Evolutionary conservation across 768 basidiomycete species (phyloP), one percentile per base, ranked within the genome.

Genomic region (Leccinum obscurum): DNA sequence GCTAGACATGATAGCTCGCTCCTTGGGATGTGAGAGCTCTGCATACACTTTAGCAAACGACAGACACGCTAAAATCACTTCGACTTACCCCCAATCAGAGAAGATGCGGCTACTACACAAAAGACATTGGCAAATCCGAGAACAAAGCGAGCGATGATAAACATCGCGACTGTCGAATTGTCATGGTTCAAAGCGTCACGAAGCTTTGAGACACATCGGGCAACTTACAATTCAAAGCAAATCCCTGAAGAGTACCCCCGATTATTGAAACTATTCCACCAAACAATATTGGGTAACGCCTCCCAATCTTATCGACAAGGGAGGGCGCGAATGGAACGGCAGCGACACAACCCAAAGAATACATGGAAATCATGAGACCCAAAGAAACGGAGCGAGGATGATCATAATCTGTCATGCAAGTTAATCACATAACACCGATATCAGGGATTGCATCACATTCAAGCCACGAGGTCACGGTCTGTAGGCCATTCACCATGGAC

Each of bases 401-500:
- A 52, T 83, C 64, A 66, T 81, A 87, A 70, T 82, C 85, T 87
- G 46, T 4, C 10, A 2, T 54, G n/a, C 26, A 0, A 15, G 52
- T 59, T 15, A 62, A 49, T 4, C 2, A 3, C 10, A 30, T 52
- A 26, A 26, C 26, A 26, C 26, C 26, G 26, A 41, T 17, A 32
- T 46, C 48, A 30, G 4, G 20, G 28, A 51, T n/a, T 1, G 7
- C 54, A 79, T 62, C 51, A 86, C 85, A 86, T 4, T 71, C 72
- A 62, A 82, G 76, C 83, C 84, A 87, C 0, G 83, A 81, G 22
- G 78, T 70, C 3, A 86, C 83, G 0, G 84, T 82, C 69, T 87
- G 85, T 46, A 87, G 66, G 39, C 84, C 85, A 64, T 85, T 86
- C 66, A 86, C 76, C 84, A 86, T 86, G 5, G 84, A 83, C 0